Conservation (phyloP, 805 yeast species). For the Candida chilensis region DNA sequence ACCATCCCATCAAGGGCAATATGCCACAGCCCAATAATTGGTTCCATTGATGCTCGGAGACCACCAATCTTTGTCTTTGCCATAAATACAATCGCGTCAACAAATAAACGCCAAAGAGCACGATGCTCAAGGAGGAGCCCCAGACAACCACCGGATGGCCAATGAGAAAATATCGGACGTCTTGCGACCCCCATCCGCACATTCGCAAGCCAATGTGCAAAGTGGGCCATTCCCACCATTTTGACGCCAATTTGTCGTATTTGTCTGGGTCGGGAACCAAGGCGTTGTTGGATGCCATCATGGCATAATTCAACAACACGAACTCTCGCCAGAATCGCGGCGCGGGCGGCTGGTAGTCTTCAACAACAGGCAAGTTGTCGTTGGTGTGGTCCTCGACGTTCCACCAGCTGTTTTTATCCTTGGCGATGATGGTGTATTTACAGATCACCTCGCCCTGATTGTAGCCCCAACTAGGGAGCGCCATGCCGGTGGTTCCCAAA, state of each 20-base stretch:
- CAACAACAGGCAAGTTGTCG: conserved; percentile 26
- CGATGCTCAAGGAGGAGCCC: conserved; percentile 45
- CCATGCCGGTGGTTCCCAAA: conserved; percentile 61
- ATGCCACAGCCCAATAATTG: conserved; percentile 54
- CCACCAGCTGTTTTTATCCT: conserved; percentile 73
- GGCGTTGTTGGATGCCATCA: conserved; percentile 82
- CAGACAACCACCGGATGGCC: conserved; percentile 61
- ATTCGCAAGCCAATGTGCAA: conserved; percentile 61
- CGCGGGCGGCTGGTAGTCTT: conserved; percentile 27
- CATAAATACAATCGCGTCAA: conserved; percentile 35
- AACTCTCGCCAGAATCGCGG: conserved; percentile 60
- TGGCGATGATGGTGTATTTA: conserved; percentile 35
- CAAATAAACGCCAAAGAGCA: conserved; percentile 28
- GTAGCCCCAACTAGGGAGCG: conserved; percentile 79
- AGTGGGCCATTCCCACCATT: conserved; percentile 84
- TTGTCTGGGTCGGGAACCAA: conserved; percentile 70
- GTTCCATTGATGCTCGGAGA: conserved; percentile 30
- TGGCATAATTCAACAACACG: conserved; percentile 62
- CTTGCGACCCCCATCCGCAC: conserved; percentile 59
- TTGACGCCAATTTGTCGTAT: conserved; percentile 60
- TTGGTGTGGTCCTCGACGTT: conserved; percentile 66
- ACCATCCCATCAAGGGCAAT: conserved; percentile 88
- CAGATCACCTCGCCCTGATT: conserved; percentile 78
- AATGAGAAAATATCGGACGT: conserved; percentile 53
- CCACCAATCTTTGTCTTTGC: conserved; percentile 60